Evolutionary conservation across 768 basidiomycete genomes (phyloP), one percentile per base, ranked within the genome.

Genomic region (Macrolepiota albuminosa): DNA sequence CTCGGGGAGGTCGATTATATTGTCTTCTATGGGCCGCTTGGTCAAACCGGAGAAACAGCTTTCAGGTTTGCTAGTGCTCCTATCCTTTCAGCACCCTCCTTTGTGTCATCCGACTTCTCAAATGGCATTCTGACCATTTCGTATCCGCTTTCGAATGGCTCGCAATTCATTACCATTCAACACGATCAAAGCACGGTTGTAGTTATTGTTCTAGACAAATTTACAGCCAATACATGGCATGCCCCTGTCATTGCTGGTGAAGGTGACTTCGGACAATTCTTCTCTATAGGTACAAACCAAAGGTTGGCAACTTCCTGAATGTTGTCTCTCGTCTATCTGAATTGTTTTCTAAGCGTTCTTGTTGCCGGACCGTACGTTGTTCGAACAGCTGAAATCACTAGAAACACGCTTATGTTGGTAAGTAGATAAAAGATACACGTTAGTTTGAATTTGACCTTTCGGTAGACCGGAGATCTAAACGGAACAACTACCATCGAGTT

Each of bases 281-380:
- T 81, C 68, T 77, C 77, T 14, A 58, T 81, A 26, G 78, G 79
- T 33, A 75, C 77, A 13, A 81, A 81, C 59, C 64, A 72, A 59
- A 78, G 72, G 79, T 81, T 29, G 21, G 40, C 18, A 18, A 21
- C 11, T 43, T 7, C 33, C 42, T 21, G 18, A 11, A 5, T 10
- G 29, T 31, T 6, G 11, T 31, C 6, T 33, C 40, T 42, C 18
- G 7, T 33, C 18, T 21, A 21, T 14, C 42, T 54, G 26, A 43
- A 33, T 2, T n/a, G 37, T 7, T 1, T 18, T 47, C 34, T 52
- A 50, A 78, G 78, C 16, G 71, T 79, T 34, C 72, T 81, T 45
- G 75, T 85, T 51, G 73, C 76, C 37, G 84, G 84, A 0, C 83
- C 84, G 1, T 84, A 84, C 59, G 67, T 85, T 24, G 73, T 85